Evolutionary conservation across 1,284 basidiomycete species (phyloP), one percentile per base, ranked within the genome.

Genomic region (Naganishia sp.): DNA sequence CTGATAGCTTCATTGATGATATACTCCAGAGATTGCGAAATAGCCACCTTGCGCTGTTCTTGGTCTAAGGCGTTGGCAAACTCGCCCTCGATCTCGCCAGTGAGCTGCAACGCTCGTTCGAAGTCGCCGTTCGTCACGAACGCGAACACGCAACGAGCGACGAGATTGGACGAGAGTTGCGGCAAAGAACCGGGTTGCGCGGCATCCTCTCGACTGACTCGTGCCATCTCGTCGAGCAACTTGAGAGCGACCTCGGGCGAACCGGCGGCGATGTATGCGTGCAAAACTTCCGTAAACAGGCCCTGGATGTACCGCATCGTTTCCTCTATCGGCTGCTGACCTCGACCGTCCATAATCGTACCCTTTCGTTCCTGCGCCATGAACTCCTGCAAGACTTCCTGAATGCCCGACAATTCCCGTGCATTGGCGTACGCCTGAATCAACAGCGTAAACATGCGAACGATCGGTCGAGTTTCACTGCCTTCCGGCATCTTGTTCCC

Each of bases 251-350:
- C 85, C 3, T 85, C 84, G 0, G 87, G 82, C 66, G 87, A 81
- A 5, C 86, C 86, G 41, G 82, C 84, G 21, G 81, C 82, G 81
- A 95, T 89, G 78, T 90, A 88, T 0, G 86, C 85, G 51, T 85
- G 82, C 63, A 95, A 85, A 85, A 94, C 90, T 69, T 83, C 80
- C 69, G 87, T 87, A 86, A 86, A 94, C 1, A 90, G 18, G 13
- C 47, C 58, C 1, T 42, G 15, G n/a, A 61, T 46, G 28, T 47
- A 42, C 9, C 58, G 58, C 49, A 51, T 50, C 11, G 25, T 49
- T 6, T 35, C 35, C 47, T 7, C 18, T 55, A 64, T 63, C 10
- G 10, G 28, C 41, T 67, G 68, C 54, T 68, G 67, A 6, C 56
- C 32, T 6, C 58, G 53, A 21, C 61, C 57, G 11, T 68, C 58